Evolutionary conservation across 2,329 filamentous ascomycete species (phyloP).

Genomic region (Pseudogymnoascus sp.): DNA sequence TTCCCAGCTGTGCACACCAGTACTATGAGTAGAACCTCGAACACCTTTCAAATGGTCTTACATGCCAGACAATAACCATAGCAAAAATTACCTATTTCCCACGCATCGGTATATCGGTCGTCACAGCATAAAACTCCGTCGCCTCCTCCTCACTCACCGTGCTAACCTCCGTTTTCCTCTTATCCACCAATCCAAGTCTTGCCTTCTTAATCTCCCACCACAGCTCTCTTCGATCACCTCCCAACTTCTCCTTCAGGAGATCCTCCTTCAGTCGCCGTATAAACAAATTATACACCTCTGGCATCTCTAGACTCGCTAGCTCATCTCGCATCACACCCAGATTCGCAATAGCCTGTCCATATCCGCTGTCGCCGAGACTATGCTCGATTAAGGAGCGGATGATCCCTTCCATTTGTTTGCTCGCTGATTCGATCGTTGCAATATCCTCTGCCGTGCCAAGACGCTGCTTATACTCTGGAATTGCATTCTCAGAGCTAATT

Average conservation of each 20-base stretch:
- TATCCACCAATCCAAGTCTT: conserved; percentile 66
- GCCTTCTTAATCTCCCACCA: conserved; percentile 67
- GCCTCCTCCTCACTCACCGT: conserved; percentile 64
- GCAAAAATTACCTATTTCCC: conserved; percentile 5
- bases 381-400: conserved; percentile 60
- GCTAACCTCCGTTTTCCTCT: conserved; percentile 53
- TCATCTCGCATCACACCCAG: conserved; percentile 72
- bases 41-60: not conserved
- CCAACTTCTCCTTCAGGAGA: conserved; percentile 60
- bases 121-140: conserved; percentile 33
- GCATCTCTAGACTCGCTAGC: conserved; percentile 67
- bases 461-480: conserved; percentile 84
- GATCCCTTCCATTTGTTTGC: conserved; percentile 66
- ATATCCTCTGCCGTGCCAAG: conserved; percentile 54
- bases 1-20: not conserved
- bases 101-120: not conserved
- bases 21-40: not conserved
- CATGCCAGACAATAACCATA: not conserved
- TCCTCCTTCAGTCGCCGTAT: conserved; percentile 63
- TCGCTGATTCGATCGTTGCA: conserved; percentile 55
- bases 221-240: conserved; percentile 71
- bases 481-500: conserved; percentile 64
- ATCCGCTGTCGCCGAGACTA: conserved; percentile 68
- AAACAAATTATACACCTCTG: conserved; percentile 68
- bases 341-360: conserved; percentile 67